Base-by-base conservation (phyloP, 164 flowering plant genomes). In the Warburgia ugandensis region DNA sequence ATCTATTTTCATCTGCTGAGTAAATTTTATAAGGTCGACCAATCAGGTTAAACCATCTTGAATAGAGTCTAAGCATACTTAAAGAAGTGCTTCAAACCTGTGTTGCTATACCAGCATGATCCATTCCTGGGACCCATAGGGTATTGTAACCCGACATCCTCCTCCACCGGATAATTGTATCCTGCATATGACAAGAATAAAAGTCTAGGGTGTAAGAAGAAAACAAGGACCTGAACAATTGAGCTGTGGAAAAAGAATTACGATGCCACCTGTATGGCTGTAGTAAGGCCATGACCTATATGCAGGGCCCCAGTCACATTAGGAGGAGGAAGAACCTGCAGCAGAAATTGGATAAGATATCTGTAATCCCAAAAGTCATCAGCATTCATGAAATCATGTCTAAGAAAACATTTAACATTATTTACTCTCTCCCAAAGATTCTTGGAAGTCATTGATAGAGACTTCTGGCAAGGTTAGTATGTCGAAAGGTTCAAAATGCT, bases 231-330 rank as follows among this genome's bases (percentile, higher is more conserved):
- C 27, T 3, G 21, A 0, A 27, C 20, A 5, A 56, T 6, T 26
- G 45, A 19, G 16, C n/a, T 14, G 25, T 22, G 30, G 62, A 28
- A 12, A 16, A 10, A 26, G 17, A 13, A 44, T 22, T 7, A 41
- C 20, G 20, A 51, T n/a, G 31, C 27, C 19, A 92, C 98, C 94
- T 92, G 69, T 32, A 92, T 76, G 7, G 97, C 94, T 64, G 89
- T 64, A 47, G 99, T 92, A 54, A 92, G 95, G 46, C 84, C 97
- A 66, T 92, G 99, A 19, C 99, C 99, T 29, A 92, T 92, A 52
- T 92, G 99, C n/a, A 92, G 68, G 11, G 97, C 97, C 40, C 97
- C 99, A 45, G 99, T 92, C 56, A 92, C 97, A 73, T 92, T 92
- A 17, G 99, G 99, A 20, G 99, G 99, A 28, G 99, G 99, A 52